Evolutionary conservation across 192 early-diverging fungal species (phyloP).

Genomic region (Coemansia sp.): DNA sequence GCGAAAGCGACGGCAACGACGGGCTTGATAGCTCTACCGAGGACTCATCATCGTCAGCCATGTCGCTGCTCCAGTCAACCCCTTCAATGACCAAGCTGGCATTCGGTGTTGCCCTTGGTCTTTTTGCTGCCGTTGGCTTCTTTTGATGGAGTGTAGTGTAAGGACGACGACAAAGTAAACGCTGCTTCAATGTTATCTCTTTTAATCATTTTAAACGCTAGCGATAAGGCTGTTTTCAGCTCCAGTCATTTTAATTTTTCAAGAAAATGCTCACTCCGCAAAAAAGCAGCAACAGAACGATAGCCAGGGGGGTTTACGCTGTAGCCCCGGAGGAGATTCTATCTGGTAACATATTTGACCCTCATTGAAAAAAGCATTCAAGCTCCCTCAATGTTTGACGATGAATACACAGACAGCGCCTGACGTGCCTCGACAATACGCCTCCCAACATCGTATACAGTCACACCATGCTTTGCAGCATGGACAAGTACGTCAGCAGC

Average conservation of each 20-base stretch:
- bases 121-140: conserved; percentile 23
- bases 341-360: too few species aligned
- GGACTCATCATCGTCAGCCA: conserved; percentile 5
- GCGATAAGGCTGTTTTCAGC: conserved; percentile 7
- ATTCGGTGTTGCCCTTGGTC: conserved; percentile 25
- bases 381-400: conserved; percentile 20
- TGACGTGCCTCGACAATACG: conserved; percentile 58
- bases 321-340: too few species aligned
- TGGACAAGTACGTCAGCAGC: conserved; percentile 53
- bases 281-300: too few species aligned
- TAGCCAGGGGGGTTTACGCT: too few species aligned
- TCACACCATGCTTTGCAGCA: conserved; percentile 55
- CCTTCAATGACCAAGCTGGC: conserved; percentile 5
- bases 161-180: not conserved
- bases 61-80: conserved; percentile 12
- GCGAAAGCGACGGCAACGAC: conserved; percentile 7
- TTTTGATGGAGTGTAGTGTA: too few species aligned
- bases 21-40: conserved; percentile 4
- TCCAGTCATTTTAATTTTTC: not conserved
- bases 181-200: not conserved
- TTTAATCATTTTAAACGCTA: not conserved
- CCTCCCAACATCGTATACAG: conserved; percentile 50
- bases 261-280: not conserved
- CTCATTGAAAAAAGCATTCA: too few species aligned
- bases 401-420: conserved; percentile 58